Evolutionary conservation across 495 filamentous ascomycete genomes (phyloP).

Genomic region (Niebla homalea): DNA sequence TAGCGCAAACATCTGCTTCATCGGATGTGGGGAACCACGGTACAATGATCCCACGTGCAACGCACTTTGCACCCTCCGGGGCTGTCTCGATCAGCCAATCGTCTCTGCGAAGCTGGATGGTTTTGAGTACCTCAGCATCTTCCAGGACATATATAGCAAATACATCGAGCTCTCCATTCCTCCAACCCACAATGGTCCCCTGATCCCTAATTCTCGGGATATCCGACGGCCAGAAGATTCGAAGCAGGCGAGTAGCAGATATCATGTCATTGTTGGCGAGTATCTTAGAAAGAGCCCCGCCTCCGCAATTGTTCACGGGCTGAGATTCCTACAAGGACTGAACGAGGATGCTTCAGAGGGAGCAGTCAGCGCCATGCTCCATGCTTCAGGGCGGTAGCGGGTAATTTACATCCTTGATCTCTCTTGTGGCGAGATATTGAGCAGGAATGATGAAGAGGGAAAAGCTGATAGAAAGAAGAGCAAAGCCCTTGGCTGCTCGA

Average conservation of each 20-base stretch:
- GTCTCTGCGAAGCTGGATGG: background rate
- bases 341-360: slow-evolving; percentile 63
- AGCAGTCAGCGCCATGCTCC: slow-evolving; percentile 1
- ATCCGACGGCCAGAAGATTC: slow-evolving; percentile 96
- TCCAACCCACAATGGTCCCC: slow-evolving; percentile 88
- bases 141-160: slow-evolving; percentile 82
- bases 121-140: slow-evolving; percentile 64
- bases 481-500: slow-evolving; percentile 60
- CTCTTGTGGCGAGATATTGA: slow-evolving; percentile 55
- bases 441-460: slow-evolving; percentile 62
- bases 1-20: slow-evolving; percentile 65
- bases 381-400: background rate
- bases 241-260: slow-evolving; percentile 75
- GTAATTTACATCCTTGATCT: slow-evolving; percentile 46
- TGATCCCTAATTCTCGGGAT: slow-evolving; percentile 53
- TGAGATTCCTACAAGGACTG: slow-evolving; percentile 69
- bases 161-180: slow-evolving; percentile 81
- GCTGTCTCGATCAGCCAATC: slow-evolving; percentile 23
- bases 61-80: slow-evolving; percentile 72
- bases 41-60: slow-evolving; percentile 72
- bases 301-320: slow-evolving; percentile 90
- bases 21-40: slow-evolving; percentile 68
- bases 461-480: slow-evolving; percentile 62
- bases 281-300: slow-evolving; percentile 76
- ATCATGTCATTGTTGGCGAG: slow-evolving; percentile 74